Conservation (phyloP, 208 protist species). For the Trypanosoma vivax region DNA sequence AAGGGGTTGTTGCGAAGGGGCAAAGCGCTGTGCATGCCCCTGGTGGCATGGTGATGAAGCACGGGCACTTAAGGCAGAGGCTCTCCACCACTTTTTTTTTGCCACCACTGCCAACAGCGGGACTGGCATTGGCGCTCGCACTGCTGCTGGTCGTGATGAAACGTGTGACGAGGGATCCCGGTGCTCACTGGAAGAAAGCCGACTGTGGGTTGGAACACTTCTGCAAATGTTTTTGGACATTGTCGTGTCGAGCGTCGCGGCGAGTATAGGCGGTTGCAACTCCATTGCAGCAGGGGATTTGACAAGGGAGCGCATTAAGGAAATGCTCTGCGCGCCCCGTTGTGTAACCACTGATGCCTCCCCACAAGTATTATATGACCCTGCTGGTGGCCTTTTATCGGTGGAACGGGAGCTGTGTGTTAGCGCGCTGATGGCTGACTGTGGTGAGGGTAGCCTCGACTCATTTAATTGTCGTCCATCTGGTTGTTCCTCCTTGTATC, state of each 20-base stretch:
- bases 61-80: conserved; percentile 9
- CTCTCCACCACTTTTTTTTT: conserved; percentile 17
- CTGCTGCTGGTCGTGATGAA: too few species aligned
- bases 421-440: conserved; percentile 10
- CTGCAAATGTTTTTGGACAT: conserved; percentile 33
- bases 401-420: conserved; percentile 11
- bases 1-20: conserved; percentile 26
- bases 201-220: conserved; percentile 9
- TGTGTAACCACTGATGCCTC: not conserved
- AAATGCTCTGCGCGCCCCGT: not conserved
- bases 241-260: conserved; percentile 7
- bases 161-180: not conserved
- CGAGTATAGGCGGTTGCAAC: not conserved
- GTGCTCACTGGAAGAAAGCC: conserved; percentile 4
- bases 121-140: too few species aligned
- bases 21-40: conserved; percentile 34
- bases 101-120: not conserved
- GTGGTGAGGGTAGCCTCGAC: not conserved
- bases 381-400: not conserved
- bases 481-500: not conserved
- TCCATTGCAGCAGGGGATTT: not conserved
- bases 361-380: not conserved
- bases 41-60: conserved; percentile 34
- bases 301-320: not conserved
- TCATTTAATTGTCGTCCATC: not conserved